Evolutionary conservation across 2,329 filamentous ascomycete species (phyloP).

Genomic region (Stemphylium lycopersici): DNA sequence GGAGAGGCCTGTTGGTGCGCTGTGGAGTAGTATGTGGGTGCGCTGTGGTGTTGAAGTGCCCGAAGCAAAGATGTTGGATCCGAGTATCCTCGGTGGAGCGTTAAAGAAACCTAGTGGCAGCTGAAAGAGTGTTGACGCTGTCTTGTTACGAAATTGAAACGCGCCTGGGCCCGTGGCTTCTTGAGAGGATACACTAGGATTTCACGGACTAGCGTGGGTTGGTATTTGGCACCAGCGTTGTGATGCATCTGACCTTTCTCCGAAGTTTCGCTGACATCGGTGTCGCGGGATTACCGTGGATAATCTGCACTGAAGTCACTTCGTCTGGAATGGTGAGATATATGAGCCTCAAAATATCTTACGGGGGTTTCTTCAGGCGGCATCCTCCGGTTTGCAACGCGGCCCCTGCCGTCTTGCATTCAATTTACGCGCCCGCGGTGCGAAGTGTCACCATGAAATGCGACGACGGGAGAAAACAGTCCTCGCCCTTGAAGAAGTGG

Average conservation of each 20-base stretch:
- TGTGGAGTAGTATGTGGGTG: slow-evolving; percentile 46
- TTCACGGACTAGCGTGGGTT: background rate
- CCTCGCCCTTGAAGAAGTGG: too few relatives aligned
- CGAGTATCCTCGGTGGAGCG: slow-evolving; percentile 34
- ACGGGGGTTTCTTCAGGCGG: too few relatives aligned
- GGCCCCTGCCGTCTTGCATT: too few relatives aligned
- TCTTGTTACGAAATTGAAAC: too few relatives aligned
- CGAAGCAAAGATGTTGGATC: slow-evolving; percentile 38
- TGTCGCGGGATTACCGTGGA: too few relatives aligned
- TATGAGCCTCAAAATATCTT: too few relatives aligned
- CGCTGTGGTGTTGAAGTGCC: slow-evolving; percentile 41
- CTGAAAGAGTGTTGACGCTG: slow-evolving; percentile 5
- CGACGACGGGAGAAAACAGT: too few relatives aligned
- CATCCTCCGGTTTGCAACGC: too few relatives aligned
- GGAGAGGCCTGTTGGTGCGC: slow-evolving; percentile 38
- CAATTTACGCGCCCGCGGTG: too few relatives aligned
- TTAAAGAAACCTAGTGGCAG: slow-evolving; percentile 35
- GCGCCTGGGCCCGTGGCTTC: background rate
- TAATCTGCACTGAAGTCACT: too few relatives aligned
- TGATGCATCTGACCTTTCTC: background rate
- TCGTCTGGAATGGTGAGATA: too few relatives aligned
- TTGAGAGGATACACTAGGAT: background rate
- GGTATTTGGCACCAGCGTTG: background rate
- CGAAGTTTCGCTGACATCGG: background rate
- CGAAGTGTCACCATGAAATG: too few relatives aligned